Evolutionary conservation across 2,329 filamentous ascomycete species (phyloP), one percentile per base, ranked within the genome.

Genomic region (Phoma herbarum): DNA sequence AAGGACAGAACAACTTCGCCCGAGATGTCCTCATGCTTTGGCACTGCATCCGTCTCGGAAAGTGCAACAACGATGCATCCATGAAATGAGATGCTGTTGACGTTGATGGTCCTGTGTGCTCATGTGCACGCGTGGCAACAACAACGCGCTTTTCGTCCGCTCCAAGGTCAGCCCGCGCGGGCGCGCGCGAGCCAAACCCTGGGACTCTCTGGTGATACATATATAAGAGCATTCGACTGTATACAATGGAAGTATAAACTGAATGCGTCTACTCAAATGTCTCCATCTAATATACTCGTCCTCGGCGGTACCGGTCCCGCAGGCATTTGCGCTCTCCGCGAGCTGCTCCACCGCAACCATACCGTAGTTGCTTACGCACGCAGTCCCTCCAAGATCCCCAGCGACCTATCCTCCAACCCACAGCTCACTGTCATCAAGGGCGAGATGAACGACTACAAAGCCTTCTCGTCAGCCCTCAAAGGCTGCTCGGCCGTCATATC

Each of bases 221-320:
- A 39, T 39, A 39, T 11, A 39, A 39, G 35, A 39, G 2, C 7
- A 20, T 5, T 18, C n/a, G 2, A 18, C 35, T 39, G 35, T 8
- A 39, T 9, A 20, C 10, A 11, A 39, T 4, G 4, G 29, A n/a
- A n/a, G n/a, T n/a, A n/a, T n/a, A n/a, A n/a, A n/a, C n/a, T n/a
- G n/a, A n/a, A n/a, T n/a, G n/a, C n/a, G n/a, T 37, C 5, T 4
- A 37, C 11, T 39, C 18, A 39, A 20, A 39, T 39, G 35, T 20
- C 35, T 20, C 10, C 7, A 20, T 20, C 35, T 11, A 39, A 39
- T 3, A 16, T 39, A 4, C 35, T 39, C 73, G 55, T 52, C 10
- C 55, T 58, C 35, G 55, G 49, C 12, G 22, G 48, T n/a, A 58
- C 48, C 23, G 48, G 55, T 25, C 43, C 55, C 28, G 55, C 55